phyloP scores from a whole-genome alignment of 2,329 filamentous ascomycete genomes.

The Davidsoniella australis region DNA sequence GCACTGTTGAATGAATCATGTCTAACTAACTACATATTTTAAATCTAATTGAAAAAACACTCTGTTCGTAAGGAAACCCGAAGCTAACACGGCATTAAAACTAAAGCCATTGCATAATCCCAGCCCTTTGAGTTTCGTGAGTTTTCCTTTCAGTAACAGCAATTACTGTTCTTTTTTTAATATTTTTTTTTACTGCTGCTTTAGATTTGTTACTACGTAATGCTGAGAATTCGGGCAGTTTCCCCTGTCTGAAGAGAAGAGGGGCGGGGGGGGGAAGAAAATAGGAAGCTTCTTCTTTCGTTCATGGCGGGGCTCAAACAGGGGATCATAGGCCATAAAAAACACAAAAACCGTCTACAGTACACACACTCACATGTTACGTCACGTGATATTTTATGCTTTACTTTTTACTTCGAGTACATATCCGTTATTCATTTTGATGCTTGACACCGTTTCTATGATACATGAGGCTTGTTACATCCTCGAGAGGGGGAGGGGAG shows the following conservation, averaged over 20 bases:
- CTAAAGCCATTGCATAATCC: neutral
- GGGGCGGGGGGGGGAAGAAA: neutral
- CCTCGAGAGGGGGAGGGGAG: neutral
- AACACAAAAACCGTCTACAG: neutral
- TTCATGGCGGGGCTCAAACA: neutral
- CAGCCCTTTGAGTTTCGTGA: neutral
- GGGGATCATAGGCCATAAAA: neutral
- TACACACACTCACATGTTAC: neutral
- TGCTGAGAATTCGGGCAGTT: too few relatives aligned
- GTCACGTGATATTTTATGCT: neutral
- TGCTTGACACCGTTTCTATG: constrained; percentile 12
- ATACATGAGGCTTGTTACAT: constrained; percentile 9
- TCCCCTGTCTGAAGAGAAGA: neutral
- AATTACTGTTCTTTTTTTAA: neutral
- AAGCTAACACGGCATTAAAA: too few relatives aligned
- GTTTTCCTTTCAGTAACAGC: neutral
- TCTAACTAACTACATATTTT: too few relatives aligned
- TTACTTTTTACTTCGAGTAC: neutral
- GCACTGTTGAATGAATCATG: too few relatives aligned
- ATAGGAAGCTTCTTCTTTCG: neutral
- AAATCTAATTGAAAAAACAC: too few relatives aligned
- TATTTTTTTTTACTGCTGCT: neutral
- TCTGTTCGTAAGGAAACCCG: too few relatives aligned
- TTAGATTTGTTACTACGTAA: too few relatives aligned
- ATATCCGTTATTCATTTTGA: constrained; percentile 9